Base-by-base conservation (phyloP, 2,329 filamentous ascomycete species). In the Phoma sp. region DNA sequence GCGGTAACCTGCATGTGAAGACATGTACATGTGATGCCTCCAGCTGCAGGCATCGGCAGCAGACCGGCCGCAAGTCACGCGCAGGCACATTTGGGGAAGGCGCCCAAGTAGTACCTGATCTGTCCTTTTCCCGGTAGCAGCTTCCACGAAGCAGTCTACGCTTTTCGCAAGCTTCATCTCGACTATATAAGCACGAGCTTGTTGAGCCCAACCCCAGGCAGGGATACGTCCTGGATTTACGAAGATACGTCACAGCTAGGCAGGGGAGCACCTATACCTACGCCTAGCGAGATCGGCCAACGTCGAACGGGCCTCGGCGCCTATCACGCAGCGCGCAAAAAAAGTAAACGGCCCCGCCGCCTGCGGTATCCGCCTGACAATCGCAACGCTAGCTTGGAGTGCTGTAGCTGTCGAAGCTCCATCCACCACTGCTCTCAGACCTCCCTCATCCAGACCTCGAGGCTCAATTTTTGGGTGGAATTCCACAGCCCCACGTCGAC, bases 211-310 rank as follows among this genome's bases (percentile, higher is more conserved):
- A 41, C 37, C 18, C 37, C 45, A 50, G 40, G 47, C 40, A 43
- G 9, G 27, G 27, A 29, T 29, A 29, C 27, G 9, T 9, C 6
- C 6, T 29, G 6, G 27, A 29, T 7, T 9, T 29, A 30, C 43
- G 39, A 27, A 24, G 33, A 24, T 30, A 55, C 40, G 52, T 46
- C 52, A 49, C 40, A 39, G 36, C 41, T 25, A 22, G 18, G 14
- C 30, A 35, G 30, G 25, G 29, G 29, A n/a, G 13, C 32, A 18
- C 18, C 18, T 18, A 2, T 18, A 2, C 18, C 18, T 18, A 2
- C 18, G 41, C 25, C 45, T 50, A 50, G 46, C 52, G 52, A 55
- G 42, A 55, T 50, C 52, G 52, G 52, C 14, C 29, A 52, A 22
- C 48, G 6, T 29, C 9, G 27, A 9, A 29, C 27, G 36, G 37